phyloP scores from a whole-genome alignment of 768 basidiomycete genomes.

The Lyophyllum atratum region DNA sequence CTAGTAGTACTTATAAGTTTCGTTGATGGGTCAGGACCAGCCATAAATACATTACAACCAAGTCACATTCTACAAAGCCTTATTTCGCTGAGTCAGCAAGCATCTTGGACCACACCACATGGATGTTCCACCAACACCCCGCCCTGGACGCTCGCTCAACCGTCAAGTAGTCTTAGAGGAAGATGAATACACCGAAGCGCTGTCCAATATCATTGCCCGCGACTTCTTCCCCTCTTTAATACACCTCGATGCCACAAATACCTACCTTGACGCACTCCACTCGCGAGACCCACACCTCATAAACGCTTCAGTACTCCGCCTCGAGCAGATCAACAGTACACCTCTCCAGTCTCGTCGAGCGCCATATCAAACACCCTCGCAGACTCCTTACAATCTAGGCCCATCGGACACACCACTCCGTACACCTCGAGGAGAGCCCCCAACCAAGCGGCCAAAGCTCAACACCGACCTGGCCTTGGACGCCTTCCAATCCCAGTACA shows the following conservation, averaged over 20 bases:
- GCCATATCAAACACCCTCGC: conserved; percentile 48
- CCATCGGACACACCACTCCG: conserved; percentile 70
- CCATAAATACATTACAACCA: too few species aligned
- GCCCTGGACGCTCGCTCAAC: conserved; percentile 61
- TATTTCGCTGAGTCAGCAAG: neutral
- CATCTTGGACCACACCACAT: conserved; percentile 6
- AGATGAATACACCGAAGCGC: conserved; percentile 90
- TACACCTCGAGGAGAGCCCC: conserved; percentile 43
- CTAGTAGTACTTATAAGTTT: neutral
- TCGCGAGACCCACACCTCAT: conserved; percentile 80
- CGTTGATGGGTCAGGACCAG: too few species aligned
- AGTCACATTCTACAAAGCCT: too few species aligned
- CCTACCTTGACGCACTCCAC: conserved; percentile 78
- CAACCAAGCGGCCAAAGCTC: conserved; percentile 58
- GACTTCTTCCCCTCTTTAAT: conserved; percentile 97
- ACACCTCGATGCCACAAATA: conserved; percentile 86
- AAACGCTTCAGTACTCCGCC: conserved; percentile 69
- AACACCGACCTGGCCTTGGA: conserved; percentile 73
- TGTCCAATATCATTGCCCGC: conserved; percentile 91
- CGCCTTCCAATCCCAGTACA: conserved; percentile 87
- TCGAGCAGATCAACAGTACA: conserved; percentile 63
- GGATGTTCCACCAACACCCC: conserved; percentile 21
- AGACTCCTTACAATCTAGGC: conserved; percentile 64
- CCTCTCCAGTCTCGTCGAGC: conserved; percentile 37
- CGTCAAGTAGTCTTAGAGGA: conserved; percentile 79